Conservation (phyloP, 1,139 yeast genomes). For the Geotrichum australiense region DNA sequence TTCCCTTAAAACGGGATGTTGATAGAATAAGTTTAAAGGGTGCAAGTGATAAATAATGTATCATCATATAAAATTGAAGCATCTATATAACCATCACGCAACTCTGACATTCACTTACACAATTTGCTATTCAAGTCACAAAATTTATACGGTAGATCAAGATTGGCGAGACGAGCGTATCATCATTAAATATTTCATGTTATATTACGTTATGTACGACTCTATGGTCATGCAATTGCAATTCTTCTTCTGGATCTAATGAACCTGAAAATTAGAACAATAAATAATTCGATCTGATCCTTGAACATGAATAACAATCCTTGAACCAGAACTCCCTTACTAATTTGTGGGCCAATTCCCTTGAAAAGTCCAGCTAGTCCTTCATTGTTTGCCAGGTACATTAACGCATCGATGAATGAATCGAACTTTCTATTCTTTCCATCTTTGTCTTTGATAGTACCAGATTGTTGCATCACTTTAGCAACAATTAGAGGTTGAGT, state of each 20-base stretch:
- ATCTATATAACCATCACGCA: too few relatives aligned
- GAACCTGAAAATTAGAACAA: constrained; percentile 31
- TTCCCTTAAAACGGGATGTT: constrained; percentile 49
- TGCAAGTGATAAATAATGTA: constrained; percentile 18
- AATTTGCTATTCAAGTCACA: too few relatives aligned
- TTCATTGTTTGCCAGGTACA: constrained; percentile 44
- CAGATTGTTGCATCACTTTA: constrained; percentile 71
- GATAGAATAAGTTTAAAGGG: constrained; percentile 29
- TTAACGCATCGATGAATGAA: constrained; percentile 49
- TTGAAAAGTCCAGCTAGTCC: constrained; percentile 58
- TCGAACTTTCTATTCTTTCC: constrained; percentile 34
- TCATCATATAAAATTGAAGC: too few relatives aligned
- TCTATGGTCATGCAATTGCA: constrained; percentile 16
- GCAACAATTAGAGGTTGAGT: constrained; percentile 86
- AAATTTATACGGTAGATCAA: too few relatives aligned
- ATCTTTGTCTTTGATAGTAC: constrained; percentile 20
- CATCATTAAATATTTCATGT: too few relatives aligned
- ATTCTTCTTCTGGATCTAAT: constrained; percentile 19
- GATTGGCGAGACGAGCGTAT: too few relatives aligned
- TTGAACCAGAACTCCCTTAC: constrained; percentile 79
- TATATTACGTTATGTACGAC: too few relatives aligned
- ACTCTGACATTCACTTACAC: too few relatives aligned
- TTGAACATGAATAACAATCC: constrained; percentile 79
- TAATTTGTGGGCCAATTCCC: constrained; percentile 73
- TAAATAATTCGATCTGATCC: constrained; percentile 46